Base-by-base conservation (phyloP, 1,284 basidiomycete genomes). In the Marasmius oreades region DNA sequence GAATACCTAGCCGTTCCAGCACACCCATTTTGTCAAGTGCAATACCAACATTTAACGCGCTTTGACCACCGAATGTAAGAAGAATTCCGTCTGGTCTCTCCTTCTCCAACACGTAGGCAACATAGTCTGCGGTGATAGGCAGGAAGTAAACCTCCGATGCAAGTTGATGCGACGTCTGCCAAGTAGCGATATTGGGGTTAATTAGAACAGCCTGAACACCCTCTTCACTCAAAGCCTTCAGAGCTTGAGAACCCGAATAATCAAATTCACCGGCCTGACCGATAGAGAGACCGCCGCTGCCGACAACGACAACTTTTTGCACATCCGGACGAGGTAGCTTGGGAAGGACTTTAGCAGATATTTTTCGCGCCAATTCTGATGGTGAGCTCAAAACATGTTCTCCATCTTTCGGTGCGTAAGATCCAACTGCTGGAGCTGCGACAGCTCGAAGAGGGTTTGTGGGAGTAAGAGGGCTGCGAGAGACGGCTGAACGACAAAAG, bases 191-290 rank as follows among this genome's bases (percentile, higher is more conserved):
- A 71, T 98, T 98, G 51, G 95, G 95, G 73, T 98, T 98, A 73
- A 98, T 93, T 60, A 99, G 86, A 61, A 99, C 88, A 31, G 96
- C 95, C 64, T 95, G 86, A 59, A 98, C 88, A 54, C 96, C 95
- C 69, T 95, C 93, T 73, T 99, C 97, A 59, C 90, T 86, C 57
- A 99, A 87, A 12, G 97, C 97, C 74, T 99, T 99, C 76, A 99
- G 88, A 31, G 97, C 97, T 76, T 99, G 97, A 7, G 96, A 98
- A 46, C 92, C 97, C 26, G 95, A 98, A 75, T 99, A 99, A 73
- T 99, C 97, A 73, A 99, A 99, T 75, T 99, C 97, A 73, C 97
- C 97, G 4, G 97, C 97, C 74, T 99, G 97, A 45, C 97, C 97
- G 62, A 99, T 99, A 68, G 88, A 91, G 51, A 99, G 86, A 60